phyloP scores from a whole-genome alignment of 257 asterid genomes.

The Solanum appendiculatum region DNA sequence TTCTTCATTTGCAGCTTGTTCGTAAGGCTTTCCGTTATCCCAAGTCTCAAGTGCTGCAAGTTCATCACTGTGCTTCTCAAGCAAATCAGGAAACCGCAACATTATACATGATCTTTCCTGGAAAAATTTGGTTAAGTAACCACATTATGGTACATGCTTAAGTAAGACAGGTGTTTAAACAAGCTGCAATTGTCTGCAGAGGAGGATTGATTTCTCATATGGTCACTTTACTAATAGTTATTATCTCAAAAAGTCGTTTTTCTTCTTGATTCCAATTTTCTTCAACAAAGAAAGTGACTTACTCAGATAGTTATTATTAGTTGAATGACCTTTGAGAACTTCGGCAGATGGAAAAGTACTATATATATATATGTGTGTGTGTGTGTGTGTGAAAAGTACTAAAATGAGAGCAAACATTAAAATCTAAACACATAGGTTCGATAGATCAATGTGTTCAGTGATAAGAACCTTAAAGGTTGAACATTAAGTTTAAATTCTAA shows the following conservation, averaged over 20 bases:
- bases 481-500: neutral
- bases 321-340: neutral
- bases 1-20: constrained; percentile 48
- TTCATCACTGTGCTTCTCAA: constrained; percentile 46
- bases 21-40: constrained; percentile 64
- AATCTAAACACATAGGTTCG: neutral
- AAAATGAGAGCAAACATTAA: neutral
- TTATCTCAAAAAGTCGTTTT: neutral
- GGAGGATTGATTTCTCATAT: neutral
- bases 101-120: constrained; percentile 55
- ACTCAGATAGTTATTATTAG: neutral
- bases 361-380: too few relatives aligned
- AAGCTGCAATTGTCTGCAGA: neutral
- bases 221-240: neutral
- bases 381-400: neutral
- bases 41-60: constrained; percentile 65
- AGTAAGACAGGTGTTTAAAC: neutral
- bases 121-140: neutral
- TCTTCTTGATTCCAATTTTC: neutral
- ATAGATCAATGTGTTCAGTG: neutral
- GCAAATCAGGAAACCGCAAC: constrained; percentile 50
- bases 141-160: neutral
- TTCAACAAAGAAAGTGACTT: neutral
- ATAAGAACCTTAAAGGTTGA: neutral
- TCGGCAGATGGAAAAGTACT: neutral